Evolutionary conservation across 2,329 filamentous ascomycete species (phyloP), one percentile per base, ranked within the genome.

Genomic region (Fusarium stilboides): DNA sequence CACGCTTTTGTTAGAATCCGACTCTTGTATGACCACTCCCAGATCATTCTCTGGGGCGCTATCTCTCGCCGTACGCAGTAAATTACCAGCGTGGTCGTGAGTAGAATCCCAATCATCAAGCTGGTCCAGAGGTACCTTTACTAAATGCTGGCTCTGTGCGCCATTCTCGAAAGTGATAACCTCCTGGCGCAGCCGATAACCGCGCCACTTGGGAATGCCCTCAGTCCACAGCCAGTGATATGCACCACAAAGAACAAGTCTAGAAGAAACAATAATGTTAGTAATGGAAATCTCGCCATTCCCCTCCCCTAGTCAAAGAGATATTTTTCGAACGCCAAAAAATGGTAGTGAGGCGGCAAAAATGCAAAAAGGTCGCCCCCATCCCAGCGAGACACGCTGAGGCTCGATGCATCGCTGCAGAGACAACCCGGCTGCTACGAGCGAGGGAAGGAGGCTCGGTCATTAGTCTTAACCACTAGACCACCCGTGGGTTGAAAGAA

Each of bases 221-320:
- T 85, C 81, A 62, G 90, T 86, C 87, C 88, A 91, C 8, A 84
- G 57, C 31, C 81, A 78, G 71, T 91, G 90, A 76, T 91, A 91
- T 1, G 87, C 46, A 0, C 76, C 85, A 57, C 88, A 91, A 0
- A 83, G 20, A 9, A 82, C 62, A 12, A 36, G 34, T 31, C 34
- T 36, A 36, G 34, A 36, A 36, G 34, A 36, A 36, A 36, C 8
- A 36, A 17, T 17, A 36, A n/a, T 36, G 15, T 36, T 8, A 15
- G 17, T 15, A 36, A 9, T 17, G 14, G 34, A 8, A 13, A 31
- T 31, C 8, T 17, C 5, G 14, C 17, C 8, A 13, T 36, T 8
- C 14, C 15, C 17, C 6, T 36, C 8, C 14, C 15, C 17, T 9
- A 8, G 15, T 17, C 14, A 17, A 17, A 17, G 1, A 15, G 4